Evolutionary conservation across 2,329 filamentous ascomycete genomes (phyloP), one percentile per base, ranked within the genome.

Genomic region (Gremmenia infestans): DNA sequence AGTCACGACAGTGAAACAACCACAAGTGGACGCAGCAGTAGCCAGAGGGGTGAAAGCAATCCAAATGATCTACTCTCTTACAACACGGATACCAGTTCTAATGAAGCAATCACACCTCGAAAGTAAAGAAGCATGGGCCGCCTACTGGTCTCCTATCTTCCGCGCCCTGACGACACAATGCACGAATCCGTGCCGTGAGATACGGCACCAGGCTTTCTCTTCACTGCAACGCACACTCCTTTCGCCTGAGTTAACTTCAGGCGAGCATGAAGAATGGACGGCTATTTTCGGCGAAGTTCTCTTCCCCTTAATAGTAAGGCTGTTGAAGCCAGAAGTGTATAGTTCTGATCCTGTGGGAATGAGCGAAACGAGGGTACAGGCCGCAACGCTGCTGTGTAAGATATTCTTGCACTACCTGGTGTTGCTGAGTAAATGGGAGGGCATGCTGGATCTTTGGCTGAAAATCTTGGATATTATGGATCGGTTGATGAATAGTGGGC

Each of bases 131-230:
- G 94, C 94, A 14, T 99, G 94, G 94, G 91, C 91, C 50, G 91
- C 94, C 8, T 99, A 99, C 71, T 99, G 94, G 94, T 86, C 92
- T 14, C 94, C 93, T 1, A 91, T 99, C 25, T 94, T 99, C 72
- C 85, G 91, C 64, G 89, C 91, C 5, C 76, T 99, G 17, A 94
- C 89, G 3, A 85, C 84, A 4, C 94, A 99, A 73, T 97, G 92
- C 72, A 89, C 90, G 53, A 99, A 97, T 69, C 91, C 92, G 0
- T 97, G 91, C 68, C 88, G 93, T 53, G 92, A 97, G 65, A 90
- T 99, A 57, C 86, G 94, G 3, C 89, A 96, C 66, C 82, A 95
- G 67, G 91, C 94, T 1, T 90, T 97, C 65, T 85, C 87, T 7
- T 90, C 87, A 9, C 78, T 99, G 15, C 93, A 97, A 70, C 82